Percentiles rank a stretch among this genome's conserved stretches.
Conservation (phyloP, 768 basidiomycete species). For the Sporobolomyces pararoseus region DNA sequence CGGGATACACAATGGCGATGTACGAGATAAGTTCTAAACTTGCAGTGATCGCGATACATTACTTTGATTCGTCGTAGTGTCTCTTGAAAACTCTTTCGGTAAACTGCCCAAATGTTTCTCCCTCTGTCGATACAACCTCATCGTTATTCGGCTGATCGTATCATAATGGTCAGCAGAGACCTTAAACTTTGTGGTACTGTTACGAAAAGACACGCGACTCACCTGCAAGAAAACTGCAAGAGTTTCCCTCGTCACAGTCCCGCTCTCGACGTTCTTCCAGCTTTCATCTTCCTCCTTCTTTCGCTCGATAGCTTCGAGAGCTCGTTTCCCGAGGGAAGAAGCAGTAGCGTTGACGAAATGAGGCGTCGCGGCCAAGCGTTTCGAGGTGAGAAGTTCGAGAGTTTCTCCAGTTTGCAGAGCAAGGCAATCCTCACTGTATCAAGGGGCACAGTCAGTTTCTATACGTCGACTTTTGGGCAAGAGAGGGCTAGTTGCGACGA, state of each 20-base stretch:
- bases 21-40: too few relatives aligned
- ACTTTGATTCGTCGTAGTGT: slow-evolving; percentile 54
- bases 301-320: slow-evolving; percentile 46
- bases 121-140: slow-evolving; percentile 62
- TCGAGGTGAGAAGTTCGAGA: slow-evolving; percentile 78
- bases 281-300: slow-evolving; percentile 28
- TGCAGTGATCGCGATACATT: neutral
- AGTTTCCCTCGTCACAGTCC: slow-evolving; percentile 72
- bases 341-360: slow-evolving; percentile 76
- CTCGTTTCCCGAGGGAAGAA: slow-evolving; percentile 2
- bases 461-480: neutral
- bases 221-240: slow-evolving; percentile 54
- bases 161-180: neutral
- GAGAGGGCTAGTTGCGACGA: slow-evolving; percentile 46
- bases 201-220: slow-evolving; percentile 21
- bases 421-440: slow-evolving; percentile 57
- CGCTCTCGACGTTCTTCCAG: slow-evolving; percentile 44
- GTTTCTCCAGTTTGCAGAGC: slow-evolving; percentile 98
- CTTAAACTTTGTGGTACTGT: neutral
- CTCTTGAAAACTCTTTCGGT: slow-evolving; percentile 71
- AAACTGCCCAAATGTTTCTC: slow-evolving; percentile 82
- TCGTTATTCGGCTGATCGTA: slow-evolving; percentile 76
- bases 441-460: neutral
- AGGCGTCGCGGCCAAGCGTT: slow-evolving; percentile 80
- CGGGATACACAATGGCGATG: too few relatives aligned